Percentiles rank a stretch among this genome's conserved stretches.
phyloP scores from a whole-genome alignment of 2,329 filamentous ascomycete species.

The Teratosphaeria destructans region DNA sequence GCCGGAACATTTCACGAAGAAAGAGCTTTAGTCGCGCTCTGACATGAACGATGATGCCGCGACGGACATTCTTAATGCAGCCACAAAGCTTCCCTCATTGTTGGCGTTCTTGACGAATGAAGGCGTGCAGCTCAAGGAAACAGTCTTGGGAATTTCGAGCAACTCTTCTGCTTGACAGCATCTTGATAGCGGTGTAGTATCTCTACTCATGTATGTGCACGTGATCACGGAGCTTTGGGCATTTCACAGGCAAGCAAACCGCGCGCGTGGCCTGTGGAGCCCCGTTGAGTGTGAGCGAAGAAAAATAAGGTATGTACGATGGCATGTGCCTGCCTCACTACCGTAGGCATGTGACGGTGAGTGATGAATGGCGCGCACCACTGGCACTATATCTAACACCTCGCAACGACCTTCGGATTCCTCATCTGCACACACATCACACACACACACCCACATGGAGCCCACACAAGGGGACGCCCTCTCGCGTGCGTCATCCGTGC shows the following conservation, averaged over 20 bases:
- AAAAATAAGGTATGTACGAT: neutral
- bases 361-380: neutral
- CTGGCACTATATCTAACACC: neutral
- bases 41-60: neutral
- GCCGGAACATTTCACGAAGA: slow-evolving; percentile 68
- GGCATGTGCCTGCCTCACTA: neutral
- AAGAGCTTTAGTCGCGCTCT: slow-evolving; percentile 41
- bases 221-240: neutral
- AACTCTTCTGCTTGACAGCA: neutral
- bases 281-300: neutral
- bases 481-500: neutral
- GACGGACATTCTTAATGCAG: neutral
- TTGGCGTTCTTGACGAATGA: neutral
- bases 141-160: neutral
- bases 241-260: neutral
- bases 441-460: too few species aligned
- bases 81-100: neutral
- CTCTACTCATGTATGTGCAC: neutral
- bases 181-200: neutral
- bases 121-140: neutral
- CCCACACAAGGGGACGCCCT: too few species aligned
- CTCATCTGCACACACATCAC: neutral
- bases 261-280: neutral
- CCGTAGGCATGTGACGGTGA: neutral
- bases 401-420: neutral